A percentile compares a stretch with the other conserved stretches of the same genome.
phyloP scores from a whole-genome alignment of 352 stramenopile species.

The Phytophthora pisi region DNA sequence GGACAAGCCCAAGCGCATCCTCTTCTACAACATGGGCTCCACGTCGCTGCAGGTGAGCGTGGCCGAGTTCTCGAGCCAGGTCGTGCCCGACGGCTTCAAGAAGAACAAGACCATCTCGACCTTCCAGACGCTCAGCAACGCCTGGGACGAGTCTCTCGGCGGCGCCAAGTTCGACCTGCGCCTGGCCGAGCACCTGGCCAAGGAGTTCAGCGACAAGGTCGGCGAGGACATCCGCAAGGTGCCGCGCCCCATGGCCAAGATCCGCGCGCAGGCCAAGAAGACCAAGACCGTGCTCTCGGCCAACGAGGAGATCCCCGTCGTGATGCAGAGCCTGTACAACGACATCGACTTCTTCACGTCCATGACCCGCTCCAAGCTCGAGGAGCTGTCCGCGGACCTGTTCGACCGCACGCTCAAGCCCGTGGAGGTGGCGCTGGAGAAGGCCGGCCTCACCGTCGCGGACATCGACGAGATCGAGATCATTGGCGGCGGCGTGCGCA shows the following conservation, averaged over 20 bases:
- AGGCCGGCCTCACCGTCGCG: constrained; percentile 88
- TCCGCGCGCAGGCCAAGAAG: constrained; percentile 96
- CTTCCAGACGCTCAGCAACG: constrained; percentile 93
- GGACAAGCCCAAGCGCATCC: constrained; percentile 84
- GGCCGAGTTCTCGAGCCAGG: constrained; percentile 87
- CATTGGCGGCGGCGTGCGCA: constrained; percentile 96
- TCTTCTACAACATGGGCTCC: constrained; percentile 99
- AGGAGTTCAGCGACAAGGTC: constrained; percentile 94
- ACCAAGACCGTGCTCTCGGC: constrained; percentile 97
- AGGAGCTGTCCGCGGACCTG: constrained; percentile 90
- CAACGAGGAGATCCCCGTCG: constrained; percentile 96
- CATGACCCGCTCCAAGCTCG: constrained; percentile 92
- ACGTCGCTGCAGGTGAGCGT: constrained; percentile 90
- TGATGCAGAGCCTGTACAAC: constrained; percentile 94
- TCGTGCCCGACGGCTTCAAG: constrained; percentile 87
- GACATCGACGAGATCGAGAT: constrained; percentile 97
- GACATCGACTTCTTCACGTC: constrained; percentile 94
- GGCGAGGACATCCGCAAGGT: constrained; percentile 91
- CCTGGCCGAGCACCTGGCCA: constrained; percentile 93
- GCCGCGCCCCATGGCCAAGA: constrained; percentile 93
- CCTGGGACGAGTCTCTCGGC: constrained; percentile 94
- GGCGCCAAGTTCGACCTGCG: constrained; percentile 93
- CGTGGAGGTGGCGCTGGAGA: constrained; percentile 86
- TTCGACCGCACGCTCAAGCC: constrained; percentile 87
- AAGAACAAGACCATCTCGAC: constrained; percentile 92